phyloP scores from a whole-genome alignment of 2,329 filamentous ascomycete genomes.

The Aspergillus melleus region DNA sequence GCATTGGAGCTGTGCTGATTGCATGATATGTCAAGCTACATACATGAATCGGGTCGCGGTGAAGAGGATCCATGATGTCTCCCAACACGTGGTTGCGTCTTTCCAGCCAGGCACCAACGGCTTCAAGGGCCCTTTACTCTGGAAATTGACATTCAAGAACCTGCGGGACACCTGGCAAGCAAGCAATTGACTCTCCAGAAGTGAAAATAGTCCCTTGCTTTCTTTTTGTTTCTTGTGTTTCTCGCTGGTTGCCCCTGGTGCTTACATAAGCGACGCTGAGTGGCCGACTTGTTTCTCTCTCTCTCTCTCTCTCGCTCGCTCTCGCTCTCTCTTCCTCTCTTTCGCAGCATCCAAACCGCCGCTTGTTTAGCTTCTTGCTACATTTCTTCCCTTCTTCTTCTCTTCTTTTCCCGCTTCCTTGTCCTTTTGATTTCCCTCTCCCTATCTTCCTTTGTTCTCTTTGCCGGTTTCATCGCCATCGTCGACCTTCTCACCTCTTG shows the following conservation, averaged over 20 bases:
- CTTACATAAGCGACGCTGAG: conserved; percentile 19
- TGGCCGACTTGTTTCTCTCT: conserved; percentile 7
- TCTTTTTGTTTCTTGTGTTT: neutral
- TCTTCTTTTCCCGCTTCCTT: conserved; percentile 16
- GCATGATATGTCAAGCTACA: neutral
- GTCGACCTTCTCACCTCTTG: conserved; percentile 1
- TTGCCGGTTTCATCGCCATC: conserved; percentile 8
- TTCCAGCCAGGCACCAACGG: neutral
- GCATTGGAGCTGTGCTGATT: neutral
- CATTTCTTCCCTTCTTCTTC: conserved; percentile 23
- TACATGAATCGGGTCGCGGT: neutral
- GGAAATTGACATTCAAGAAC: neutral
- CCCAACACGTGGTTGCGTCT: neutral
- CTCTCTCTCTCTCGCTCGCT: conserved; percentile 5
- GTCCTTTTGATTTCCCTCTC: conserved; percentile 15
- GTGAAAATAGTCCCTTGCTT: neutral
- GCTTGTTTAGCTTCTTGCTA: conserved; percentile 15
- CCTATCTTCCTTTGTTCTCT: conserved; percentile 9
- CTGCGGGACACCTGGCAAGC: neutral
- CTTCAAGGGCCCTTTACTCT: neutral
- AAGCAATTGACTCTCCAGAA: neutral
- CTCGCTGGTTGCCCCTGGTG: neutral
- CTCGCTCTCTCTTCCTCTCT: conserved; percentile 10
- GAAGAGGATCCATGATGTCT: neutral
- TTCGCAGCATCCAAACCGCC: conserved; percentile 10